phyloP scores from a whole-genome alignment of 495 filamentous ascomycete species.

The Penicillium egyptiacum region DNA sequence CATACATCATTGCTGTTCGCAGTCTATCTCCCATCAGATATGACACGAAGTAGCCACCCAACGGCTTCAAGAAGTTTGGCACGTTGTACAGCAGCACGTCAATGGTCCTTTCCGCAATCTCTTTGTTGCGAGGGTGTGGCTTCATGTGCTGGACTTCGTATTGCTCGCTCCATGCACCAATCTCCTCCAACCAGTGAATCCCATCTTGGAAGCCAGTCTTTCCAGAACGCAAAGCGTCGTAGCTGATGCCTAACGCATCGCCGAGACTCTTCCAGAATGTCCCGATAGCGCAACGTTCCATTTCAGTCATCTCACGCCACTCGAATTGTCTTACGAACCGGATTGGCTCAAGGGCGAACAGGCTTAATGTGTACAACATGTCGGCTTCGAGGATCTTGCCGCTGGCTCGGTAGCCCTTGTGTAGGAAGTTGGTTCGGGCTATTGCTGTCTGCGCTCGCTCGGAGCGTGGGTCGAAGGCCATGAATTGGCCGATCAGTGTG shows the following conservation, averaged over 20 bases:
- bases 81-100: constrained; percentile 57
- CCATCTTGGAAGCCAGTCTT: constrained; percentile 54
- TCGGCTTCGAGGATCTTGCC: constrained; percentile 63
- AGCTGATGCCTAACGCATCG: constrained; percentile 60
- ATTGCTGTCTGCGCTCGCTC: constrained; percentile 54
- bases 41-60: constrained; percentile 48
- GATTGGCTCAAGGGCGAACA: constrained; percentile 60
- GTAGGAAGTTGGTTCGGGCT: constrained; percentile 66
- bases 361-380: constrained; percentile 62
- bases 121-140: constrained; percentile 51
- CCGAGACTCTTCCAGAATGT: constrained; percentile 65
- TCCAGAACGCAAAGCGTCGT: constrained; percentile 36
- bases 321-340: constrained; percentile 57
- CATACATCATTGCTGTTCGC: constrained; percentile 61
- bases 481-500: constrained; percentile 57
- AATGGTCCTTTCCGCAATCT: constrained; percentile 55
- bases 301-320: constrained; percentile 60
- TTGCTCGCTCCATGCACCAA: constrained; percentile 51
- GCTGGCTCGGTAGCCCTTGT: constrained; percentile 53
- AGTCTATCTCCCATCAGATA: constrained; percentile 61
- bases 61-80: constrained; percentile 47
- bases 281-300: constrained; percentile 62
- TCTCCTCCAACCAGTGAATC: constrained; percentile 60
- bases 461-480: constrained; percentile 46
- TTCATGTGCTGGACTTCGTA: constrained; percentile 61